These are phyloP conservation scores for Eutrema salsugineum DNA, from an alignment of 441 rosid genomes.

Conservation along the genomic window DNA sequence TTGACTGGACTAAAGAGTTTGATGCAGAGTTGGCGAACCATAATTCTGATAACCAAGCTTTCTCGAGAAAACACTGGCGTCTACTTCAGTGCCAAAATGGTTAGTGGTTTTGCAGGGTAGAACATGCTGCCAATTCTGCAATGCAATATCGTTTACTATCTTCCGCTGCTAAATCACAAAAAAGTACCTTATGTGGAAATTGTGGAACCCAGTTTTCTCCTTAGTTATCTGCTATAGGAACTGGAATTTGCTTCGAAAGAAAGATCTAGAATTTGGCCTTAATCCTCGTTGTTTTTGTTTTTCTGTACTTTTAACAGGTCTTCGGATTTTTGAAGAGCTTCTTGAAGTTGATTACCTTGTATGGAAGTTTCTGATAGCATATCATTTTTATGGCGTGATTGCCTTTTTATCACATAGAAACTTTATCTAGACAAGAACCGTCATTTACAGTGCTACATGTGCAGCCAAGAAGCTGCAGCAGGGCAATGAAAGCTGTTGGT, in stretches of 20 bases:
- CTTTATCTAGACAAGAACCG: slow-evolving; percentile 25
- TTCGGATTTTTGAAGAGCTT: slow-evolving; percentile 99
- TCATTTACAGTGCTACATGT: slow-evolving; percentile 33
- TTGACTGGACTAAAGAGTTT: slow-evolving; percentile 93
- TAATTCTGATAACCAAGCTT: slow-evolving; percentile 82
- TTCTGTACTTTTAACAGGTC: slow-evolving; percentile 61
- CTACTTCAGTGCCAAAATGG: slow-evolving; percentile 99
- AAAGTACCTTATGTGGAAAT: neutral
- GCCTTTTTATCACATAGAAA: slow-evolving; percentile 9
- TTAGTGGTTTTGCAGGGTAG: slow-evolving; percentile 30
- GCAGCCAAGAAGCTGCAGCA: slow-evolving; percentile 99
- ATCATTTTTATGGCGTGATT: slow-evolving; percentile 6
- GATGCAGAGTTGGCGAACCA: slow-evolving; percentile 80
- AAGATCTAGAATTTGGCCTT: neutral
- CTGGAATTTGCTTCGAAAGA: neutral
- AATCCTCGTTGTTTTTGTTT: neutral
- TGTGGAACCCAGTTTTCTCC: neutral
- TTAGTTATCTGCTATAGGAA: slow-evolving; percentile 7
- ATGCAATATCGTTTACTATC: neutral
- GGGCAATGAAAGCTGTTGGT: slow-evolving; percentile 99
- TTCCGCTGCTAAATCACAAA: neutral
- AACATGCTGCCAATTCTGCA: slow-evolving; percentile 9
- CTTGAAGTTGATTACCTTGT: slow-evolving; percentile 99
- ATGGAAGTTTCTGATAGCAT: slow-evolving; percentile 33
- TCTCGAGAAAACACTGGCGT: slow-evolving; percentile 98